Conservation (phyloP, 169 alveolate species). For the Nephromyces sp. region DNA sequence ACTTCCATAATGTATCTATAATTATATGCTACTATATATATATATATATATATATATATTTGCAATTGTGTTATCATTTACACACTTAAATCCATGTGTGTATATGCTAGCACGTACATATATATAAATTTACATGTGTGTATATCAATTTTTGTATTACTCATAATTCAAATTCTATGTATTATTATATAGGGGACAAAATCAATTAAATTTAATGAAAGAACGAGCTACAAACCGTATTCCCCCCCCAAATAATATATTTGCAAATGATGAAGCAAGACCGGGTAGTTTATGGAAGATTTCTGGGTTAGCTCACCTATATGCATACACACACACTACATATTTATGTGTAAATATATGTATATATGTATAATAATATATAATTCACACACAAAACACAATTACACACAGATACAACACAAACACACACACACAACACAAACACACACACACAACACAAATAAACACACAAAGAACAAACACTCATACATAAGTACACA, state of each 20-base stretch:
- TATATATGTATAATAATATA: no score
- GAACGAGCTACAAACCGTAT: background rate
- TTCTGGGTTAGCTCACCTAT: background rate
- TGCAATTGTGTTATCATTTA: background rate
- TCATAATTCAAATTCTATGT: background rate
- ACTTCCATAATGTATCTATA: background rate
- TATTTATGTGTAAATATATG: no score
- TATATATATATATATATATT: background rate
- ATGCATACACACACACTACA: no score
- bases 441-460: no score
- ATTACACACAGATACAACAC: no score
- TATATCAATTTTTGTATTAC: background rate
- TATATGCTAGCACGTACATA: conserved; percentile 3
- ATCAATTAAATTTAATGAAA: background rate
- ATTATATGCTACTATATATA: background rate
- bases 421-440: no score
- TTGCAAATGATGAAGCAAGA: background rate
- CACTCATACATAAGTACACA: no score
- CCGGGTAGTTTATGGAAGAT: background rate
- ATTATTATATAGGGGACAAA: background rate
- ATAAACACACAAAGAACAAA: no score
- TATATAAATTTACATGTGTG: background rate
- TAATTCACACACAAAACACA: no score
- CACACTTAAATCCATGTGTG: background rate
- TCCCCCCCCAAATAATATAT: background rate